Conservation (phyloP, 2,329 filamentous ascomycete genomes). For the Ilyonectria robusta region DNA sequence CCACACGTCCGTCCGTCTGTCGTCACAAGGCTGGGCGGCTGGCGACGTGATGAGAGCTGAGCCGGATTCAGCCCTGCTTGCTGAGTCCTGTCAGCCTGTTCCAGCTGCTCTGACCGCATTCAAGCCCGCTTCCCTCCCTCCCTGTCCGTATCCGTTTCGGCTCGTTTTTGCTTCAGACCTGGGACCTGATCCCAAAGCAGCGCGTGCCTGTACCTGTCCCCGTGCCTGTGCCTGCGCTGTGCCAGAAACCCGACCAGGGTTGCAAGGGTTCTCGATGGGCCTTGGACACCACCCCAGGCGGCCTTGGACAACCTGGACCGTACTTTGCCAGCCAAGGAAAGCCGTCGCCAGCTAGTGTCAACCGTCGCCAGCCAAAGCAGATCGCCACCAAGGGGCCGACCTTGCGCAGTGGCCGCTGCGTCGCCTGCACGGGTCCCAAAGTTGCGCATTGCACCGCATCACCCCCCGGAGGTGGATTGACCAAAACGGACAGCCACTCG, state of each 20-base stretch:
- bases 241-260: constrained; percentile 7
- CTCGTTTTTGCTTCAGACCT: neutral
- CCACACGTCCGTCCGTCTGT: constrained; percentile 4
- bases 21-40: constrained; percentile 18
- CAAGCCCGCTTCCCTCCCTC: constrained; percentile 1
- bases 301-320: neutral
- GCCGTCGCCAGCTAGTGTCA: constrained; percentile 6
- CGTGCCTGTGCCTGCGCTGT: constrained; percentile 19
- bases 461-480: constrained; percentile 22
- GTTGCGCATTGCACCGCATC: constrained; percentile 22
- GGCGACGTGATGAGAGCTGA: constrained; percentile 15
- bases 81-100: constrained; percentile 5
- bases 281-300: neutral
- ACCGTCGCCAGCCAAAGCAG: constrained; percentile 9
- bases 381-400: constrained; percentile 25
- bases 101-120: neutral
- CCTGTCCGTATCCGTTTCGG: neutral
- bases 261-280: constrained; percentile 22
- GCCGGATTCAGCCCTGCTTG: constrained; percentile 1
- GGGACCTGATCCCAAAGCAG: neutral
- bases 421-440: constrained; percentile 20
- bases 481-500: constrained; percentile 23
- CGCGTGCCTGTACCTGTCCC: constrained; percentile 3
- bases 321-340: constrained; percentile 18
- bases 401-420: constrained; percentile 21